Conservation (phyloP, 495 filamentous ascomycete genomes). For the Parmelia sp. region DNA sequence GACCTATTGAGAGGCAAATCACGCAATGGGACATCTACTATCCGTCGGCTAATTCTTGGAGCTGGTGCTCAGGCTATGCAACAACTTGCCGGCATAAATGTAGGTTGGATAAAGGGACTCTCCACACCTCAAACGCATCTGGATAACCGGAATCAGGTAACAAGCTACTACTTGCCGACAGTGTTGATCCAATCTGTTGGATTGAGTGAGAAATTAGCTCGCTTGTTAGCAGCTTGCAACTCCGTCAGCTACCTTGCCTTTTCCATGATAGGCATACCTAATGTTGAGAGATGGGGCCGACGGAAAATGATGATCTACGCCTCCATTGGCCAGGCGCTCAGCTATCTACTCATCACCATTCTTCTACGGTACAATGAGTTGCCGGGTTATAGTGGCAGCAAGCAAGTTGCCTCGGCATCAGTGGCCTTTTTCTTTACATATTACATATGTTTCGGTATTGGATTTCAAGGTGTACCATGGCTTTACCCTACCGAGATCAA, state of each 20-base stretch:
- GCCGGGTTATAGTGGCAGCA: constrained; percentile 26
- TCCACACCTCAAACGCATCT: too few relatives aligned
- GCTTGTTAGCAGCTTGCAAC: constrained; percentile 47
- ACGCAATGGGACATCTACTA: constrained; percentile 38
- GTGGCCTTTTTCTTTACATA: constrained; percentile 52
- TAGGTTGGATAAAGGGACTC: too few relatives aligned
- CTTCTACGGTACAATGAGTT: constrained; percentile 43
- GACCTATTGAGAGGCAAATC: constrained; percentile 42
- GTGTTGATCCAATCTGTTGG: constrained; percentile 48
- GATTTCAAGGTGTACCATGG: constrained; percentile 54
- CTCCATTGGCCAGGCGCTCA: constrained; percentile 39
- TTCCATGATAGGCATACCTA: constrained; percentile 38
- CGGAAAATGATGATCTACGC: constrained; percentile 49
- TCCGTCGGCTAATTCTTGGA: constrained; percentile 46
- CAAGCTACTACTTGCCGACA: constrained; percentile 29
- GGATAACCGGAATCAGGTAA: too few relatives aligned
- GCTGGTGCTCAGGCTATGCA: constrained; percentile 50
- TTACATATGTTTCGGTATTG: constrained; percentile 47
- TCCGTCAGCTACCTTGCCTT: constrained; percentile 47
- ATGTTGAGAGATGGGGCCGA: constrained; percentile 47
- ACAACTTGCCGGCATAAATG: constrained; percentile 47
- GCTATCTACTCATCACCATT: constrained; percentile 53
- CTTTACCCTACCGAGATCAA: constrained; percentile 61
- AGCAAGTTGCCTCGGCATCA: constrained; percentile 37
- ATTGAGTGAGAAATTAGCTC: constrained; percentile 40